Evolutionary conservation across 768 basidiomycete species (phyloP), one percentile per base, ranked within the genome.

Genomic region (Chlorophyllum brunneum): DNA sequence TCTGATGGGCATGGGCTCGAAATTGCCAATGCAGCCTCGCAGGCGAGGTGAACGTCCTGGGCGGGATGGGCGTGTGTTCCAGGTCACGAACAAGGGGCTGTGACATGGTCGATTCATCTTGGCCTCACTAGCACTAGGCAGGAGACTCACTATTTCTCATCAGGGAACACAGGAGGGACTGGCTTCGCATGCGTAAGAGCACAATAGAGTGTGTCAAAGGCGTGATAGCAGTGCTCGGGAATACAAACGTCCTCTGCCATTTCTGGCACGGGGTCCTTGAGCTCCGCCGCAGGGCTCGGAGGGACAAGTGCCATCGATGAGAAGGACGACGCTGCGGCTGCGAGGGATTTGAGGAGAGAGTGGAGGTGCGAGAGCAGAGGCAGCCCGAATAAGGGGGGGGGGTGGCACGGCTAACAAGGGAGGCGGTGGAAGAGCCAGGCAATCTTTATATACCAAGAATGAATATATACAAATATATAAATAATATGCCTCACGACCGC

Each of bases 71-170:
- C 78, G 79, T 39, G 81, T 86, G 68, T 92, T 94, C 95, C 95
- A 99, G 5, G 95, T 98, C 27, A 98, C 92, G 68, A 99, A 99
- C 50, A 99, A 75, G 10, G 95, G 93, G 68, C 92, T 93, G 57
- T 38, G 30, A 43, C 27, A 38, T 13, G 31, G 20, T 34, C n/a
- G 20, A 51, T 30, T 37, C 33, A 22, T 9, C 26, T 5, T 39
- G 38, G 11, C 16, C 23, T 34, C 13, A 13, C 20, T 44, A 10
- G 24, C 3, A 11, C 18, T 45, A 7, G 10, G 38, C 47, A 13
- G 30, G 26, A 16, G 39, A 72, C 86, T 62, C 66, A 95, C 92
- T 83, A 94, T 67, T 88, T 85, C 51, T 85, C 83, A 56, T 91
- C 78, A 11, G 76, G 65, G 64, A 92, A 93, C 51, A 69, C 64